Percentiles rank a stretch among this genome's conserved stretches.
phyloP scores from a whole-genome alignment of 129 eudicot species.

The Silybum marianum region DNA sequence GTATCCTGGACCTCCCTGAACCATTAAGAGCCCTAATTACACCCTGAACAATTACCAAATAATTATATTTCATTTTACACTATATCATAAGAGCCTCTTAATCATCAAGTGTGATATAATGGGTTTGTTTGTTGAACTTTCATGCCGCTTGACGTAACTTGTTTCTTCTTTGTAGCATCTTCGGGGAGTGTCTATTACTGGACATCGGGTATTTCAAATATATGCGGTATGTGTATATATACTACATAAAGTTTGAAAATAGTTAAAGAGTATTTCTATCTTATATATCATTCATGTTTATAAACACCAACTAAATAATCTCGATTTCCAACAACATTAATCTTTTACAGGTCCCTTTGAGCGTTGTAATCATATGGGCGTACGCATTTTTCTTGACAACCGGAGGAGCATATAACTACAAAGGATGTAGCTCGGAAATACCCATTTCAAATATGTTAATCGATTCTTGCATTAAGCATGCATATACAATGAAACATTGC shows the following conservation, averaged over 20 bases:
- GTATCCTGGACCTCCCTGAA: too few species aligned
- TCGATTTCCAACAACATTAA: background rate
- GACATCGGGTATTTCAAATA: constrained; percentile 73
- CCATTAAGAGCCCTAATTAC: too few species aligned
- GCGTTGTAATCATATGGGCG: constrained; percentile 73
- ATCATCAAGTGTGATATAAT: too few species aligned
- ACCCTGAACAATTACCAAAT: too few species aligned
- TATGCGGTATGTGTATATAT: constrained; percentile 66
- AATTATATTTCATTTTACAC: too few species aligned
- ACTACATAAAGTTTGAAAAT: constrained; percentile 4
- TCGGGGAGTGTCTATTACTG: constrained; percentile 74
- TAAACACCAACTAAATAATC: background rate
- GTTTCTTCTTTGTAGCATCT: constrained; percentile 62
- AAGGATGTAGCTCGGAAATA: constrained; percentile 74
- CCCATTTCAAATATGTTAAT: constrained; percentile 78
- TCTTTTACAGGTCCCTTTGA: constrained; percentile 76
- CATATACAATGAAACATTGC: constrained; percentile 94
- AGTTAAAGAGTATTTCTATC: background rate
- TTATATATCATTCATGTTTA: background rate
- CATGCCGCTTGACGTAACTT: background rate
- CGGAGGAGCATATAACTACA: constrained; percentile 89
- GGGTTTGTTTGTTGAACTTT: background rate
- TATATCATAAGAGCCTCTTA: too few species aligned
- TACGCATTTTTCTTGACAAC: constrained; percentile 94
- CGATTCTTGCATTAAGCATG: constrained; percentile 83